A percentile compares a stretch with the other conserved stretches of the same genome.
These are phyloP conservation scores for Luvunga scandens DNA, from an alignment of 345 rosid genomes.

Conservation along the genomic window DNA sequence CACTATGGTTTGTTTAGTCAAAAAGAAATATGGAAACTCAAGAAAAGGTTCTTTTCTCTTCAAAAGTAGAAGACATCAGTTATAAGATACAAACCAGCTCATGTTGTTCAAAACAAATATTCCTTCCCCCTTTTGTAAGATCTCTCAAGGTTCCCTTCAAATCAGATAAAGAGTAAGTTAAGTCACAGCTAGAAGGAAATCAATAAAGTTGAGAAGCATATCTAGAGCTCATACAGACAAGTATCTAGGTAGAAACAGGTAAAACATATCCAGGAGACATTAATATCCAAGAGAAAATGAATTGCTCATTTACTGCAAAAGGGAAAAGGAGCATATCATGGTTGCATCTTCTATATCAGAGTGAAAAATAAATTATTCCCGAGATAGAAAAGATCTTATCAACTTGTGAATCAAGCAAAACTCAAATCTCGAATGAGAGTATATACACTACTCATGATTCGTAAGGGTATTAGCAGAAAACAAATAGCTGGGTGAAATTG, in stretches of 20 bases:
- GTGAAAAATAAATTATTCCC: background rate
- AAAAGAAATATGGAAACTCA: background rate
- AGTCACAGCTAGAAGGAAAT: constrained; percentile 8
- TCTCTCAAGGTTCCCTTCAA: constrained; percentile 50
- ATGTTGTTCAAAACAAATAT: constrained; percentile 25
- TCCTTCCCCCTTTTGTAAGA: constrained; percentile 43
- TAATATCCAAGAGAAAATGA: background rate
- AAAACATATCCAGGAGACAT: background rate
- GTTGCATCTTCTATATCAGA: background rate
- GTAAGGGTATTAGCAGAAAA: background rate
- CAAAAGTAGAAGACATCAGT: background rate
- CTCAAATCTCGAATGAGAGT: background rate
- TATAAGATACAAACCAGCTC: constrained; percentile 34
- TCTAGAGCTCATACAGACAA: background rate
- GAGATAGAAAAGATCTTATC: background rate
- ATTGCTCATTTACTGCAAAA: background rate
- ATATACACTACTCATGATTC: background rate
- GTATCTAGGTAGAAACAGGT: background rate
- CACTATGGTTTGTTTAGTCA: no score
- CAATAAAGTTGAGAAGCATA: background rate
- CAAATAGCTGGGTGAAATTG: background rate
- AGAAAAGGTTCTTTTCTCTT: background rate
- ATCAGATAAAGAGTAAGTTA: constrained; percentile 5
- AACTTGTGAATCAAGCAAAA: background rate
- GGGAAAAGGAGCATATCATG: background rate